phyloP scores from a whole-genome alignment of 2,329 filamentous ascomycete genomes.

The Penicillium frequentans region DNA sequence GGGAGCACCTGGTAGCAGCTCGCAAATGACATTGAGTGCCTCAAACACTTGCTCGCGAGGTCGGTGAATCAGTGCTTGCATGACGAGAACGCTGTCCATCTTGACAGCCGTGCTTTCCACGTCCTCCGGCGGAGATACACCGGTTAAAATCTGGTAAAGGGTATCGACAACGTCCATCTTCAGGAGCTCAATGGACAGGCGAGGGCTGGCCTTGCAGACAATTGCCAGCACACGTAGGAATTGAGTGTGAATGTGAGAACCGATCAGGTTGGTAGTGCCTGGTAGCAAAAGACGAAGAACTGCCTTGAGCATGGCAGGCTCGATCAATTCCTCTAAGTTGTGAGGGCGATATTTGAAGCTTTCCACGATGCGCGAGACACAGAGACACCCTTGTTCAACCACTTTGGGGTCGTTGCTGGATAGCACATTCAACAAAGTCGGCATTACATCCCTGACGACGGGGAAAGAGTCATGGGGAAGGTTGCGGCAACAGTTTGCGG shows the following conservation, averaged over 20 bases:
- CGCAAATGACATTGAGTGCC: conserved; percentile 95
- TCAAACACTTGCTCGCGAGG: conserved; percentile 96
- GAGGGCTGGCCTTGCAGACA: conserved; percentile 83
- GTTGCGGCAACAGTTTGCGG: conserved; percentile 96
- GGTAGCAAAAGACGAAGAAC: conserved; percentile 85
- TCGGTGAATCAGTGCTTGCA: conserved; percentile 96
- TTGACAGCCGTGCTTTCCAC: conserved; percentile 56
- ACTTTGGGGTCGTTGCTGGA: conserved; percentile 93
- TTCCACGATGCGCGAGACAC: conserved; percentile 92
- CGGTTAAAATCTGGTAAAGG: conserved; percentile 93
- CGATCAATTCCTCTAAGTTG: conserved; percentile 90
- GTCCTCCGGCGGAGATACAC: conserved; percentile 85
- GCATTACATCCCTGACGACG: conserved; percentile 94
- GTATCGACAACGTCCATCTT: conserved; percentile 98
- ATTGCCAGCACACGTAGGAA: conserved; percentile 91
- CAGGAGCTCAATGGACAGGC: conserved; percentile 82
- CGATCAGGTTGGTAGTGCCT: conserved; percentile 92
- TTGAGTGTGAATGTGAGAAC: conserved; percentile 91
- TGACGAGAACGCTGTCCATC: conserved; percentile 94
- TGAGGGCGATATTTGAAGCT: conserved; percentile 88
- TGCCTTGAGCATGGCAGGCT: conserved; percentile 79
- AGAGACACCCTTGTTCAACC: conserved; percentile 93
- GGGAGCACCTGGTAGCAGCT: conserved; percentile 77
- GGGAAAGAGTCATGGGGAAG: conserved; percentile 91
- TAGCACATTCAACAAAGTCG: conserved; percentile 85